phyloP scores from a whole-genome alignment of 768 basidiomycete species.

The Lentinula detonsa region DNA sequence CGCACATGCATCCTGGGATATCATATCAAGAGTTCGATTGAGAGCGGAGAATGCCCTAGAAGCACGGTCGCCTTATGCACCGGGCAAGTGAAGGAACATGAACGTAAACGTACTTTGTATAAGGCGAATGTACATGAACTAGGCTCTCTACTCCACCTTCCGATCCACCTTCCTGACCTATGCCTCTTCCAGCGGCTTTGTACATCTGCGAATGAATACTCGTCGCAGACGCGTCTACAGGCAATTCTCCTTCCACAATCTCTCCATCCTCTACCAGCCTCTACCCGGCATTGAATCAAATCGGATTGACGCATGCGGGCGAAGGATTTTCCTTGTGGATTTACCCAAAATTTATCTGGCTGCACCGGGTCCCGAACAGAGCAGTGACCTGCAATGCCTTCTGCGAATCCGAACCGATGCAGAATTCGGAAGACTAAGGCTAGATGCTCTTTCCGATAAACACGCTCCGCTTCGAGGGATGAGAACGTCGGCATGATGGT shows the following conservation, averaged over 20 bases:
- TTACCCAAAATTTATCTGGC: constrained; percentile 41
- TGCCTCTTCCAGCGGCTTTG: constrained; percentile 1
- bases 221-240: not conserved
- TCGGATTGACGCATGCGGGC: constrained; percentile 6
- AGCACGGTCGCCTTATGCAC: not conserved
- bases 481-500: constrained; percentile 27
- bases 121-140: constrained; percentile 3
- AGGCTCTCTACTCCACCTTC: not conserved
- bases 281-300: constrained; percentile 1
- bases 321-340: constrained; percentile 22
- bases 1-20: constrained; percentile 26
- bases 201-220: constrained; percentile 2
- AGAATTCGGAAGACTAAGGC: constrained; percentile 42
- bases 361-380: constrained; percentile 40
- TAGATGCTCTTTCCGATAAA: constrained; percentile 36
- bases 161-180: not conserved
- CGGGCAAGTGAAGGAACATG: not conserved
- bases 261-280: constrained; percentile 2
- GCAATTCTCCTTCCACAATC: not conserved
- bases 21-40: constrained; percentile 22
- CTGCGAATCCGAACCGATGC: constrained; percentile 19
- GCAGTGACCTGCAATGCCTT: constrained; percentile 46
- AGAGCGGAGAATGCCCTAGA: constrained; percentile 30
- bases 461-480: constrained; percentile 30
- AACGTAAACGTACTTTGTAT: not conserved